Percentiles rank a stretch among this genome's conserved stretches.
phyloP scores from a whole-genome alignment of 1,139 yeast species.

The Blastobotrys niveus region DNA sequence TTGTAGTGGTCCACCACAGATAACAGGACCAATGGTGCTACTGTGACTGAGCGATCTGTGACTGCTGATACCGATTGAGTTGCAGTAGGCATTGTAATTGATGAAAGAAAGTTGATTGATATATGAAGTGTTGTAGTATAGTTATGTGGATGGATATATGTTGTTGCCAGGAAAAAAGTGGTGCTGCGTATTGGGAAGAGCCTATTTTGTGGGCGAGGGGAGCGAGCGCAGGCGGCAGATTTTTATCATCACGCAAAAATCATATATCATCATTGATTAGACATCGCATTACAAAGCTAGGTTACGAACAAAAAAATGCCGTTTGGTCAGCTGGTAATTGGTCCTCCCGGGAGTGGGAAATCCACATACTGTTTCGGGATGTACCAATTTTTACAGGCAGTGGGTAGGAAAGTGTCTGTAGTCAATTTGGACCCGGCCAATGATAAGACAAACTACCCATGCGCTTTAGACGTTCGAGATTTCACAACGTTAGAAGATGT shows the following conservation, averaged over 20 bases:
- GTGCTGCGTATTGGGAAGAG: too few species aligned
- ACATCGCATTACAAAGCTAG: too few species aligned
- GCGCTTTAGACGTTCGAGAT: slow-evolving; percentile 84
- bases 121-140: too few species aligned
- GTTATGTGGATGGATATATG: too few species aligned
- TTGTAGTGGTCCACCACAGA: slow-evolving; percentile 96
- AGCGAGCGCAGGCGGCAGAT: too few species aligned
- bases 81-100: slow-evolving; percentile 3
- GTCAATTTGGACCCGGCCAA: slow-evolving; percentile 95
- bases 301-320: too few species aligned
- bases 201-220: too few species aligned
- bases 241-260: too few species aligned
- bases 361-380: slow-evolving; percentile 91
- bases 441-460: slow-evolving; percentile 72
- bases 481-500: slow-evolving; percentile 81
- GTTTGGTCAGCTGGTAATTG: slow-evolving; percentile 90
- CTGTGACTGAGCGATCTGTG: slow-evolving; percentile 56
- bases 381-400: slow-evolving; percentile 85
- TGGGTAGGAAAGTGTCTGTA: slow-evolving; percentile 80
- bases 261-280: too few species aligned
- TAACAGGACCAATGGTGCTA: slow-evolving; percentile 89
- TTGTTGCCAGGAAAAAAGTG: too few species aligned
- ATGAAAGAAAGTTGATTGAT: too few species aligned
- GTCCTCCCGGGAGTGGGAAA: slow-evolving; percentile 98
- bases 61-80: background rate